Conservation (phyloP, 139 green algal species). For the Chlorella sp. region DNA sequence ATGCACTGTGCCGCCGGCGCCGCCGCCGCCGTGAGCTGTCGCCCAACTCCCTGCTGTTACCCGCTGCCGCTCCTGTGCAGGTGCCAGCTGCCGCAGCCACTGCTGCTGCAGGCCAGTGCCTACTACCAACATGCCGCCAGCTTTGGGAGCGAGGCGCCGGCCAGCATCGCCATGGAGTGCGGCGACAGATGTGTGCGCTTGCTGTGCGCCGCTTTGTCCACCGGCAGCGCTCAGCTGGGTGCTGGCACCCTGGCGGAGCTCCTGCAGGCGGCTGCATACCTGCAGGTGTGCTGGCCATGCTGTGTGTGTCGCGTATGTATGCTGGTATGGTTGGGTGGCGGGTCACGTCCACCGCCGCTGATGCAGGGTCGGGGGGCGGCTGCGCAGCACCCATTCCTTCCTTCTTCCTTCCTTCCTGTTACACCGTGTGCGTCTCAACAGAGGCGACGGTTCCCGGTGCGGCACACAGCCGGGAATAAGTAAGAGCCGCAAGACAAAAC, state of each 20-base stretch:
- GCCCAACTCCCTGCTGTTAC: neutral
- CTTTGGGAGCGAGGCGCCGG: neutral
- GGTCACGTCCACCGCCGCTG: too few species aligned
- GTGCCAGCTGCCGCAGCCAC: neutral
- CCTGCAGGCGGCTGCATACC: slow-evolving; percentile 10
- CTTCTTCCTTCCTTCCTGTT: too few species aligned
- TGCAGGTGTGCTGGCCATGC: slow-evolving; percentile 2
- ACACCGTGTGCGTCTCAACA: neutral
- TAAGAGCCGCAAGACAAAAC: too few species aligned
- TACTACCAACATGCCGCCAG: slow-evolving; percentile 26
- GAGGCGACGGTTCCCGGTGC: too few species aligned
- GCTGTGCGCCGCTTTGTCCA: neutral
- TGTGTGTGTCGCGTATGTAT: too few species aligned
- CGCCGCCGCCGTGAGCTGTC: neutral
- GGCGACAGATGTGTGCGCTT: neutral
- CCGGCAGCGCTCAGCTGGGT: neutral
- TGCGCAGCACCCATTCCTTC: neutral
- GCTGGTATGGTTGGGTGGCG: too few species aligned
- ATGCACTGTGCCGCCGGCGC: neutral
- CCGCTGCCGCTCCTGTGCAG: neutral
- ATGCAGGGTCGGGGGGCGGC: neutral
- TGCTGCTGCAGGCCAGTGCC: neutral
- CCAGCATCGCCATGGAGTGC: neutral
- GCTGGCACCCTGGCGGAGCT: neutral
- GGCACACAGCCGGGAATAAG: too few species aligned